Base-by-base conservation (phyloP, 805 yeast genomes). In the Hanseniaspora nectarophila region DNA sequence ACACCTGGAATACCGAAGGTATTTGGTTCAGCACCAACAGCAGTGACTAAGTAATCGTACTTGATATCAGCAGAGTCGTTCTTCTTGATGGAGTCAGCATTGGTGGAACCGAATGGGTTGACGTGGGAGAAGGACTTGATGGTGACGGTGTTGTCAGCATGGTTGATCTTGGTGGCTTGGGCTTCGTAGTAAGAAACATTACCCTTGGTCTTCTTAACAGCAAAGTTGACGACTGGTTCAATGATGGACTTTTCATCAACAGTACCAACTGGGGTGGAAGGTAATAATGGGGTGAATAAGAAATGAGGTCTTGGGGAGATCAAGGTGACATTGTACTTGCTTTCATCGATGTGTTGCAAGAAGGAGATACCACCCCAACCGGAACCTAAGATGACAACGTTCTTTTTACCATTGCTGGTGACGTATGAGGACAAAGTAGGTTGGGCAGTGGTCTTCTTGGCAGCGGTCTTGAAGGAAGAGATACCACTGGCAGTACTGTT, bases 341-440 rank as follows among this genome's bases (percentile, higher is more conserved):
- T 75, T 48, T 95, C 81, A 66, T 89, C 96, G 63, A 89, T 76
- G 65, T 81, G 78, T 71, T 84, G 85, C 66, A 89, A 75, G 60
- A 87, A 74, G 6, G 95, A 81, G 54, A 88, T 85, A 12, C 95
- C 81, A 59, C 95, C 97, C 97, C 97, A 89, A 53, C 97, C 97
- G 15, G 95, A 80, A 54, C 92, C 92, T 62, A 77, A 78, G 64
- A 75, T 80, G 40, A 88, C 94, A 38, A 71, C 64, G 48, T 67
- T 67, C 56, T 71, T 71, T 59, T 69, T 71, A 46, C 66, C 63
- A 48, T 63, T 56, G 47, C 58, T 58, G 45, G 60, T 42, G 24
- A 46, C 44, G 28, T 48, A 48, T 3, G 46, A 42, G n/a, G 53
- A 48, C 26, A 42, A 16, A 12, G 51, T 46, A 23, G 53, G 42